phyloP scores from a whole-genome alignment of 75 land plant genomes.

The Sequoiadendron giganteum region DNA sequence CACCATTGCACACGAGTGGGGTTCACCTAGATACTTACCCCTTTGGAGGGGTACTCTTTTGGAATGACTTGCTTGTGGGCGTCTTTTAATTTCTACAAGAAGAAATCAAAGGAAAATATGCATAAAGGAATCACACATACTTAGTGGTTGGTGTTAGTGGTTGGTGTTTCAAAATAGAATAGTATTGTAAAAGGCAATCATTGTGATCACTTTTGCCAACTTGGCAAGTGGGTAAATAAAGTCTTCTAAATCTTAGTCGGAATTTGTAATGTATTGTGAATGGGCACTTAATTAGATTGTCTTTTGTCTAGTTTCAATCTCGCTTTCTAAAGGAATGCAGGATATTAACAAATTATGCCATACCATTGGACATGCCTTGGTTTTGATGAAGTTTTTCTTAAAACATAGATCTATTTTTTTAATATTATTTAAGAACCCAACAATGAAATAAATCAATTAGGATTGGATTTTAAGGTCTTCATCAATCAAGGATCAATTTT shows the following conservation, averaged over 20 bases:
- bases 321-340: too few species aligned
- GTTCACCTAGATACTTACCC: background rate
- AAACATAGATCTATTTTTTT: too few species aligned
- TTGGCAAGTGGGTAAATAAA: background rate
- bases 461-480: too few species aligned
- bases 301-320: too few species aligned
- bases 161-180: background rate
- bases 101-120: background rate
- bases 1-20: slow-evolving; percentile 8
- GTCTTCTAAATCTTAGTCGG: background rate
- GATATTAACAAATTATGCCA: too few species aligned
- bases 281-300: too few species aligned
- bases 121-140: background rate
- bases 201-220: background rate
- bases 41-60: background rate
- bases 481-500: too few species aligned
- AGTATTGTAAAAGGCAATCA: background rate
- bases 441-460: too few species aligned
- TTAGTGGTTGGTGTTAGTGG: too few species aligned
- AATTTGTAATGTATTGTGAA: background rate
- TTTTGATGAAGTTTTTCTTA: too few species aligned
- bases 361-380: too few species aligned
- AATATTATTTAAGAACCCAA: too few species aligned
- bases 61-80: background rate
- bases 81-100: background rate